Percentiles rank a stretch among this genome's conserved stretches.
Evolutionary conservation across 2,329 filamentous ascomycete species (phyloP).

Genomic region (Fusarium nygamai): DNA sequence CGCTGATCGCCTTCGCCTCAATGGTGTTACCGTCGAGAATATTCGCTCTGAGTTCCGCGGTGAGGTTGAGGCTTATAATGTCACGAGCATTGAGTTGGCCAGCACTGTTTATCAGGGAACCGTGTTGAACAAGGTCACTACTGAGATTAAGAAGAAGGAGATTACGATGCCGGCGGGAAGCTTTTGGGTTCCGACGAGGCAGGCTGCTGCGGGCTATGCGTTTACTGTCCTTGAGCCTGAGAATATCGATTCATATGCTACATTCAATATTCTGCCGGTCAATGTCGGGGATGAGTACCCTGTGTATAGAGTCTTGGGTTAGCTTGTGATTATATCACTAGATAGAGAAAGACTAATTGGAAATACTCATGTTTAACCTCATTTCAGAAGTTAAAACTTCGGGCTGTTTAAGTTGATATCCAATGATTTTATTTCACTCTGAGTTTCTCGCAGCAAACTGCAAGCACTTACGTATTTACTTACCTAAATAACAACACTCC

Average conservation of each 20-base stretch:
- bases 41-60: slow-evolving; percentile 35
- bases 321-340: background rate
- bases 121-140: slow-evolving; percentile 37
- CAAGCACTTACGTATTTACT: too few relatives aligned
- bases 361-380: background rate
- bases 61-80: slow-evolving; percentile 36
- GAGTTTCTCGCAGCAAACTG: accelerated
- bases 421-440: background rate
- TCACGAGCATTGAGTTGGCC: slow-evolving; percentile 27
- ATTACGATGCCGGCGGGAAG: slow-evolving; percentile 40
- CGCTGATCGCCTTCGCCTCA: slow-evolving; percentile 37
- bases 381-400: background rate
- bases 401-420: too few relatives aligned
- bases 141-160: slow-evolving; percentile 20
- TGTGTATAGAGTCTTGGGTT: slow-evolving; percentile 38
- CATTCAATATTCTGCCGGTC: slow-evolving; percentile 39
- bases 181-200: slow-evolving; percentile 40
- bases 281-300: slow-evolving; percentile 43
- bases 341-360: too few relatives aligned
- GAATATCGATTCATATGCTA: slow-evolving; percentile 40
- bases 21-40: slow-evolving; percentile 37
- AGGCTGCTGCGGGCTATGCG: slow-evolving; percentile 42
- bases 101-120: slow-evolving; percentile 38
- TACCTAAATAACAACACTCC: accelerated
- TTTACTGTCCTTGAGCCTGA: slow-evolving; percentile 44